A percentile compares a stretch with the other conserved stretches of the same genome.
Evolutionary conservation across 805 yeast genomes (phyloP).

Genomic region (Saturnispora dispora): DNA sequence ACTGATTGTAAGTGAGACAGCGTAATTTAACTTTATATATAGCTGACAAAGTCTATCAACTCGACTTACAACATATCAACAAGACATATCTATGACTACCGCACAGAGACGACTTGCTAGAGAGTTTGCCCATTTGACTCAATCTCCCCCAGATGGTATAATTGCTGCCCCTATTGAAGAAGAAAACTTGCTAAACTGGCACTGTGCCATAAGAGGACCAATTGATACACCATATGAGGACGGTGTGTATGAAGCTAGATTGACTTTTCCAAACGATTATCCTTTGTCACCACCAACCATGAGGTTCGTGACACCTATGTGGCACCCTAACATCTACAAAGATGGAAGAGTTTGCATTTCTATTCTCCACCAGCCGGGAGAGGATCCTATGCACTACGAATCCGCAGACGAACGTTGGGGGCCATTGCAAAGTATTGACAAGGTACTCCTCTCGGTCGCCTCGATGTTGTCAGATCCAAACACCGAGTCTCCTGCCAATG

Average conservation of each 20-base stretch:
- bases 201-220: conserved; percentile 46
- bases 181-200: conserved; percentile 44
- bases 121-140: conserved; percentile 78
- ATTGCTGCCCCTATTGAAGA: conserved; percentile 84
- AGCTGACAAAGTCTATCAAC: too few relatives aligned
- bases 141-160: conserved; percentile 91
- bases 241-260: conserved; percentile 45
- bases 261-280: conserved; percentile 40
- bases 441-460: conserved; percentile 83
- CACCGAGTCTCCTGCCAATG: conserved; percentile 90
- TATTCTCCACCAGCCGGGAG: conserved; percentile 92
- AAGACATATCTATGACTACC: conserved; percentile 14
- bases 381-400: conserved; percentile 94
- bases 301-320: conserved; percentile 63
- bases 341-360: conserved; percentile 96
- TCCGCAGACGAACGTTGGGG: conserved; percentile 96
- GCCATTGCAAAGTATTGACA: conserved; percentile 96
- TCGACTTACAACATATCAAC: too few relatives aligned
- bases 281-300: conserved; percentile 57
- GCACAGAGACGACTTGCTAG: conserved; percentile 84
- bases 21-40: too few relatives aligned
- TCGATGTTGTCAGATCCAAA: conserved; percentile 97
- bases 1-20: neutral
- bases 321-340: conserved; percentile 89
- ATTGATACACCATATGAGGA: conserved; percentile 44